A percentile compares a stretch with the other conserved stretches of the same genome.
Conservation (phyloP, 2,329 filamentous ascomycete genomes). For the Aspergillus sojae region DNA sequence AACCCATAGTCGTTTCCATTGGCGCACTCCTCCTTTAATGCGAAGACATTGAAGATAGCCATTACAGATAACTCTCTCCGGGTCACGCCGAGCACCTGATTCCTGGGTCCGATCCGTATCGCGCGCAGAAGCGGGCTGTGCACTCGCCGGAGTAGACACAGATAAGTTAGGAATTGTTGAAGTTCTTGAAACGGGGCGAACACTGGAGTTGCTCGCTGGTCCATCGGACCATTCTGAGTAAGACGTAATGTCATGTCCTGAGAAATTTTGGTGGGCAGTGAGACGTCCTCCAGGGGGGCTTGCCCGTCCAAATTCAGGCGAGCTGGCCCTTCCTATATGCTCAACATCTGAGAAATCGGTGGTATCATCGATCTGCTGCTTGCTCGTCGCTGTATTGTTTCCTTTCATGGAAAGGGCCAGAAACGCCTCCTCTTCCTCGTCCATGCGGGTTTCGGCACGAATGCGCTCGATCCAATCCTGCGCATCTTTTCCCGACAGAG, state of each 20-base stretch:
- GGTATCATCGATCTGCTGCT: constrained; percentile 39
- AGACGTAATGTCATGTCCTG: constrained; percentile 69
- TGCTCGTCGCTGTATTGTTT: constrained; percentile 25
- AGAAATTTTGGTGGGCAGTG: constrained; percentile 56
- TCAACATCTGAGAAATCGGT: constrained; percentile 49
- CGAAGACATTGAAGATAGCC: constrained; percentile 85
- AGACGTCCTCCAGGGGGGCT: constrained; percentile 32
- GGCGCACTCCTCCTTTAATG: constrained; percentile 75
- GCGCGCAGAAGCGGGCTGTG: constrained; percentile 43
- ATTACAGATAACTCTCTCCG: constrained; percentile 90
- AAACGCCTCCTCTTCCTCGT: constrained; percentile 86
- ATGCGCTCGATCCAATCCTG: constrained; percentile 86
- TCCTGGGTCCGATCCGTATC: constrained; percentile 68
- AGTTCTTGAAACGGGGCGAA: constrained; percentile 28
- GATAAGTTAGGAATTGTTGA: constrained; percentile 32
- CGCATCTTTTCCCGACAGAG: constrained; percentile 70
- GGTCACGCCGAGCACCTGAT: constrained; percentile 60
- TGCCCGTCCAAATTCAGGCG: constrained; percentile 37
- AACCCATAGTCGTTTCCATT: constrained; percentile 95
- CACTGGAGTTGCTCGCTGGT: constrained; percentile 29
- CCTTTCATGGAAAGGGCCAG: constrained; percentile 45
- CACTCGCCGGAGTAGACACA: constrained; percentile 30
- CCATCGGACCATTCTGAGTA: constrained; percentile 84
- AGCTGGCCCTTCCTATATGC: constrained; percentile 33
- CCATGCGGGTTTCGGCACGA: constrained; percentile 75